Conservation (phyloP, 225 moss, liverwort and hornwort genomes). For the Marchantia polymorpha region DNA sequence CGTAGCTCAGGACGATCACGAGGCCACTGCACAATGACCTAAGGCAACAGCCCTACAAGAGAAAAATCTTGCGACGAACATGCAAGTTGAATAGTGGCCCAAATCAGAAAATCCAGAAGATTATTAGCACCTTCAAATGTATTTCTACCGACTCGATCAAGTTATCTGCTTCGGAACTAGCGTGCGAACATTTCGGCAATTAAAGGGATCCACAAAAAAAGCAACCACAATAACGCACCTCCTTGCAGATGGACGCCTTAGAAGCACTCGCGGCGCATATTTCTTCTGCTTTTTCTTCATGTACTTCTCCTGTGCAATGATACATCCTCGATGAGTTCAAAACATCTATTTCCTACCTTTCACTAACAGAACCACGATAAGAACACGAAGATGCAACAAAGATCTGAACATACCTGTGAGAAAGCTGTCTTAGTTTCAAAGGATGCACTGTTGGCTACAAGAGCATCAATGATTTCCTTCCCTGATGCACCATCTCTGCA, state of each 20-base stretch:
- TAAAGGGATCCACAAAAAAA: background rate
- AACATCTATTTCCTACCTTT: background rate
- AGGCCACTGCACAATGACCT: background rate
- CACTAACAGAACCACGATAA: background rate
- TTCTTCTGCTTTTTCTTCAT: constrained; percentile 97
- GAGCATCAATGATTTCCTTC: constrained; percentile 81
- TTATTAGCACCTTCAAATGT: too few species aligned
- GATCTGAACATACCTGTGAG: constrained; percentile 61
- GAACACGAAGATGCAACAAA: background rate
- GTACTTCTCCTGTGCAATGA: constrained; percentile 78
- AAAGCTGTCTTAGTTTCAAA: constrained; percentile 85
- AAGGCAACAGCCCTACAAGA: too few species aligned
- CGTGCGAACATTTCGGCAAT: background rate
- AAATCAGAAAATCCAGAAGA: too few species aligned
- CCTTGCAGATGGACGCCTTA: constrained; percentile 82
- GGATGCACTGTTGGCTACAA: constrained; percentile 93
- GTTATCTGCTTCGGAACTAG: too few species aligned
- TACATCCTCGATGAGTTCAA: background rate
- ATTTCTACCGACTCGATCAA: too few species aligned
- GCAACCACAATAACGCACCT: constrained; percentile 43
- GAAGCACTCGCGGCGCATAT: constrained; percentile 81
- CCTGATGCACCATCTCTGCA: constrained; percentile 90
- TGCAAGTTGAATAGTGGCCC: too few species aligned
- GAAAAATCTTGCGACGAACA: too few species aligned
- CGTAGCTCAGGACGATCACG: background rate